phyloP scores from a whole-genome alignment of 2,329 filamentous ascomycete species.

The Fusarium zealandicum region DNA sequence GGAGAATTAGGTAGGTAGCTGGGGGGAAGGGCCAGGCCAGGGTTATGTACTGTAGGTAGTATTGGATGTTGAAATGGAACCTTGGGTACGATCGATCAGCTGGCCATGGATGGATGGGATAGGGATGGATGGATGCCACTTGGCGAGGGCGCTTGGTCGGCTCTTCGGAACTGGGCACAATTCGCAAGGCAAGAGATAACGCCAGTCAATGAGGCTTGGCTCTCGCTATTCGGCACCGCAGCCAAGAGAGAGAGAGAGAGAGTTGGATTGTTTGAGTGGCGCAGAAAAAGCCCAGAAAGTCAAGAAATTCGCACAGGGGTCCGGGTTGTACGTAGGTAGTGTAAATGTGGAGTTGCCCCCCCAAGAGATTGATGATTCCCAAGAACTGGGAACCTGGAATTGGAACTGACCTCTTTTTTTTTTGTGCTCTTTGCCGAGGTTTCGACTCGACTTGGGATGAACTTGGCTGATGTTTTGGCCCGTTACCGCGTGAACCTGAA shows the following conservation, averaged over 20 bases:
- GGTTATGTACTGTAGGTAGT: too few species aligned
- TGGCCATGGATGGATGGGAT: too few species aligned
- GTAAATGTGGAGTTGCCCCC: too few species aligned
- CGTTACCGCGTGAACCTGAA: too few species aligned
- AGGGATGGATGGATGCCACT: conserved; percentile 26
- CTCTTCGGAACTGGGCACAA: conserved; percentile 34
- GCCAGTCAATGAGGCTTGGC: conserved; percentile 28
- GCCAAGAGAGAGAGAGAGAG: conserved; percentile 27
- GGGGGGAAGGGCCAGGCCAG: conserved; percentile 20
- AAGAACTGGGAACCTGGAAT: too few species aligned
- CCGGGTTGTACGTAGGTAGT: too few species aligned
- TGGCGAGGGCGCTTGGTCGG: conserved; percentile 34
- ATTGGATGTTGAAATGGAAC: conserved; percentile 22
- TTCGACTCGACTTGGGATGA: too few species aligned
- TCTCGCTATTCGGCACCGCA: conserved; percentile 32
- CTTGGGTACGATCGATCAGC: conserved; percentile 32
- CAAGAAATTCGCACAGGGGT: too few species aligned
- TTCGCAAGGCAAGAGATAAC: conserved; percentile 12
- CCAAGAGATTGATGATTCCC: too few species aligned
- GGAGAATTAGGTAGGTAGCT: conserved; percentile 19
- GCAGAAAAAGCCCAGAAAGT: too few species aligned
- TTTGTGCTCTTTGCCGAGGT: too few species aligned
- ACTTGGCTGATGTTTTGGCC: too few species aligned
- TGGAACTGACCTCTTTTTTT: conserved; percentile 5
- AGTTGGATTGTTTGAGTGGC: not conserved